phyloP scores from a whole-genome alignment of 192 early-diverging fungal genomes.

The Coemansia erecta region DNA sequence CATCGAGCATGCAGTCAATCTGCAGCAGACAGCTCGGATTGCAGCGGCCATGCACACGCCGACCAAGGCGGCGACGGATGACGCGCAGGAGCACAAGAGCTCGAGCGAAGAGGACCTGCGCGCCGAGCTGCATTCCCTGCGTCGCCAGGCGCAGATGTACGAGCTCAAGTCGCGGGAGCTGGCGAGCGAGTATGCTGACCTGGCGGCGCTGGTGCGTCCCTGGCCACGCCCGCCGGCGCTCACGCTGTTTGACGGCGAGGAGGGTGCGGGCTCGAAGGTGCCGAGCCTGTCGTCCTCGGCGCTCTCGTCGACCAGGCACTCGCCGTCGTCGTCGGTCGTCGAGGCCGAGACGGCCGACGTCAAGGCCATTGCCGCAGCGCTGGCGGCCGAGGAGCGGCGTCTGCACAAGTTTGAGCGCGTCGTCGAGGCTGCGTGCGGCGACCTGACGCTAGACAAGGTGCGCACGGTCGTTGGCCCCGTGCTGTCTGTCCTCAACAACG shows the following conservation, averaged over 20 bases:
- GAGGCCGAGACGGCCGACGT: slow-evolving; percentile 35
- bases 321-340: slow-evolving; percentile 5
- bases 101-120: slow-evolving; percentile 9
- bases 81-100: neutral
- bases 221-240: slow-evolving; percentile 27
- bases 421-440: slow-evolving; percentile 48
- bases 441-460: slow-evolving; percentile 48
- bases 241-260: slow-evolving; percentile 4
- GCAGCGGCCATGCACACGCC: slow-evolving; percentile 7
- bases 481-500: slow-evolving; percentile 48
- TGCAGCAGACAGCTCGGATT: slow-evolving; percentile 30
- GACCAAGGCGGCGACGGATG: neutral
- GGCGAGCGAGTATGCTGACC: slow-evolving; percentile 39
- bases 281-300: neutral
- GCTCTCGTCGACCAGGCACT: neutral
- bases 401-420: slow-evolving; percentile 53
- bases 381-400: slow-evolving; percentile 37
- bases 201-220: slow-evolving; percentile 29
- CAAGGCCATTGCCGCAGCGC: slow-evolving; percentile 24
- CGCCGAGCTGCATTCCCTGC: slow-evolving; percentile 31
- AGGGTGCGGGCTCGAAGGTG: neutral
- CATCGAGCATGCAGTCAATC: slow-evolving; percentile 24
- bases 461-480: slow-evolving; percentile 49
- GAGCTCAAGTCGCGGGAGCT: slow-evolving; percentile 22
- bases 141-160: slow-evolving; percentile 13